Percentiles rank a stretch among this genome's conserved stretches.
Evolutionary conservation across 2,329 filamentous ascomycete species (phyloP).

Genomic region (Penicillium sp.): DNA sequence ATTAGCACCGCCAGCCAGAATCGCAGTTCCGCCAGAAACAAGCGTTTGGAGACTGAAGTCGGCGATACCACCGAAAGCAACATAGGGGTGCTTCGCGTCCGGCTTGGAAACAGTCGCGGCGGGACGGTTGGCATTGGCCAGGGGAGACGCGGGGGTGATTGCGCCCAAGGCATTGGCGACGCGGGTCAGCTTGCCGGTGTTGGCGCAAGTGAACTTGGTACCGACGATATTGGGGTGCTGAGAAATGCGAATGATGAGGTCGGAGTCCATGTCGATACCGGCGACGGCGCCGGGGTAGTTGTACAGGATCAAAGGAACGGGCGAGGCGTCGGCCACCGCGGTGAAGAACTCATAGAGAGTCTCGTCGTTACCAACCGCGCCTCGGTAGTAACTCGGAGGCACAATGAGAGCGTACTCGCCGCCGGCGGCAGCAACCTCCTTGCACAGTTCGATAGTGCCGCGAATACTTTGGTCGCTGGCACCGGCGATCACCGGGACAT

Average conservation of each 20-base stretch:
- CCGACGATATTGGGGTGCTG: slow-evolving; percentile 83
- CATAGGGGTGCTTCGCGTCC: slow-evolving; percentile 59
- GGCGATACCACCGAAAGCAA: slow-evolving; percentile 87
- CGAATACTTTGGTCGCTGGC: slow-evolving; percentile 80
- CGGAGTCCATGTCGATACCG: slow-evolving; percentile 88
- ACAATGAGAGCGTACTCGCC: slow-evolving; percentile 81
- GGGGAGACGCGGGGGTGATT: slow-evolving; percentile 60
- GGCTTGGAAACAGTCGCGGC: slow-evolving; percentile 33
- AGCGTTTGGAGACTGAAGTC: slow-evolving; percentile 87
- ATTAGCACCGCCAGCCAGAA: slow-evolving; percentile 86
- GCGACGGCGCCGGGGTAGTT: slow-evolving; percentile 89
- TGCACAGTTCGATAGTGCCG: slow-evolving; percentile 76
- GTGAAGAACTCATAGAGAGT: slow-evolving; percentile 75
- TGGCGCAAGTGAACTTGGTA: slow-evolving; percentile 90
- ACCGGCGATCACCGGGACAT: slow-evolving; percentile 80
- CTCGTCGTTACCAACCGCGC: slow-evolving; percentile 71
- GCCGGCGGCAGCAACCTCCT: slow-evolving; percentile 68
- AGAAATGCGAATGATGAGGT: slow-evolving; percentile 78
- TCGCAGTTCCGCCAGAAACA: slow-evolving; percentile 77
- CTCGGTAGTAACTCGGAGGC: slow-evolving; percentile 81
- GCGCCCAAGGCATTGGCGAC: slow-evolving; percentile 75
- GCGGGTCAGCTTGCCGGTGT: slow-evolving; percentile 85
- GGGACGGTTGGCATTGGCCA: slow-evolving; percentile 31
- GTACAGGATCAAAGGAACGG: slow-evolving; percentile 81
- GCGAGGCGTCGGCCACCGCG: slow-evolving; percentile 73